A percentile compares a stretch with the other conserved stretches of the same genome.
phyloP scores from a whole-genome alignment of 2,329 filamentous ascomycete genomes.

The Diplodia corticola region DNA sequence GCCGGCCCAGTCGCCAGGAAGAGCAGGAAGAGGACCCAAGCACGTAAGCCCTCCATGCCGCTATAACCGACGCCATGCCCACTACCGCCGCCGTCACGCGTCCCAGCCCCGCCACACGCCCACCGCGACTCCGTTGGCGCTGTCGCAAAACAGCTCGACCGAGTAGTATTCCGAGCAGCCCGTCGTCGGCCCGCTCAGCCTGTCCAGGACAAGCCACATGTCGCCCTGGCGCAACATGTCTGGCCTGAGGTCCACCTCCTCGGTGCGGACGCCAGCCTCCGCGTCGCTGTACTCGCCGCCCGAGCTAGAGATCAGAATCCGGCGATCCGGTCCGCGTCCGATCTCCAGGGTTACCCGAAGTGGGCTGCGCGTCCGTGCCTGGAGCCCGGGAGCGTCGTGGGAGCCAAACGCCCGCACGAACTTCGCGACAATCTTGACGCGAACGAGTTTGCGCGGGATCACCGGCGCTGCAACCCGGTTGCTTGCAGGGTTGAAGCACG shows the following conservation, averaged over 20 bases:
- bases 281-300: conserved; percentile 74
- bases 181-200: conserved; percentile 62
- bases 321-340: conserved; percentile 68
- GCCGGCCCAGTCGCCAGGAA: conserved; percentile 3
- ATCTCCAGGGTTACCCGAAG: conserved; percentile 72
- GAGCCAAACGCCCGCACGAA: conserved; percentile 37
- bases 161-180: conserved; percentile 52
- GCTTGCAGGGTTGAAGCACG: conserved; percentile 51
- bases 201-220: conserved; percentile 80
- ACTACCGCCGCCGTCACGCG: conserved; percentile 29
- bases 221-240: conserved; percentile 54
- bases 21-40: too few relatives aligned
- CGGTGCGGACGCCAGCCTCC: conserved; percentile 63
- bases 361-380: conserved; percentile 43
- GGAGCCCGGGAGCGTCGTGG: neutral
- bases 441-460: conserved; percentile 57
- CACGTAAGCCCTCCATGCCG: neutral
- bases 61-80: conserved; percentile 1
- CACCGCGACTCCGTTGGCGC: conserved; percentile 44
- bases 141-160: conserved; percentile 50
- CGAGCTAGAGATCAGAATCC: conserved; percentile 64
- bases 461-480: conserved; percentile 58
- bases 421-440: conserved; percentile 58
- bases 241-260: conserved; percentile 74
- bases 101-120: conserved; percentile 50